Percentiles rank a stretch among this genome's conserved stretches.
Conservation (phyloP, 148 eudicot genomes). For the Euryodendron excelsum region DNA sequence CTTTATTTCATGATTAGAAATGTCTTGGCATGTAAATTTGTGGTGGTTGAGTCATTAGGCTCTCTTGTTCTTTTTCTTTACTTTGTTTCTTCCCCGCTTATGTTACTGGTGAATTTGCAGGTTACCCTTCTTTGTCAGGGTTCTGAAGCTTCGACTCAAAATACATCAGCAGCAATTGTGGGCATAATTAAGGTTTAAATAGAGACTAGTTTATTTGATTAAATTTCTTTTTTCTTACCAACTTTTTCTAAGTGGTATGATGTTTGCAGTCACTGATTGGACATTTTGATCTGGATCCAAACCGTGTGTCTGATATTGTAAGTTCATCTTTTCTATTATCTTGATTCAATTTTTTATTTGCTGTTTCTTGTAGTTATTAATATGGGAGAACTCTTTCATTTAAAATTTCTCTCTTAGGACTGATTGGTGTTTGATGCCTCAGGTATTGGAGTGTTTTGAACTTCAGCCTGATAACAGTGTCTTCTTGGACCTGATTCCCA, state of each 20-base stretch:
- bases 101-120: constrained; percentile 37
- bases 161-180: constrained; percentile 70
- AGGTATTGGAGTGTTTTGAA: constrained; percentile 98
- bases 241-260: constrained; percentile 6
- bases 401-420: background rate
- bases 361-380: constrained; percentile 2
- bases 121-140: constrained; percentile 92
- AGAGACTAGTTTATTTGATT: constrained; percentile 16
- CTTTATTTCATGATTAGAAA: background rate
- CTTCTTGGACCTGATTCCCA: constrained; percentile 88
- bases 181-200: constrained; percentile 82
- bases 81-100: background rate
- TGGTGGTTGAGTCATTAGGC: background rate
- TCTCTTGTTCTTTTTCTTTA: background rate
- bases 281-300: constrained; percentile 97
- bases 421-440: constrained; percentile 12
- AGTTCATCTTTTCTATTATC: constrained; percentile 30
- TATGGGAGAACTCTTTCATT: background rate
- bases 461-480: constrained; percentile 75
- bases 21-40: constrained; percentile 6
- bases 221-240: constrained; percentile 1
- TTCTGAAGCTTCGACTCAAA: constrained; percentile 52
- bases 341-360: background rate
- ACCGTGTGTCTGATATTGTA: constrained; percentile 97
- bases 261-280: constrained; percentile 91